Percentiles rank a stretch among this genome's conserved stretches.
phyloP scores from a whole-genome alignment of 1,284 basidiomycete species.

The Puccinia coronata region DNA sequence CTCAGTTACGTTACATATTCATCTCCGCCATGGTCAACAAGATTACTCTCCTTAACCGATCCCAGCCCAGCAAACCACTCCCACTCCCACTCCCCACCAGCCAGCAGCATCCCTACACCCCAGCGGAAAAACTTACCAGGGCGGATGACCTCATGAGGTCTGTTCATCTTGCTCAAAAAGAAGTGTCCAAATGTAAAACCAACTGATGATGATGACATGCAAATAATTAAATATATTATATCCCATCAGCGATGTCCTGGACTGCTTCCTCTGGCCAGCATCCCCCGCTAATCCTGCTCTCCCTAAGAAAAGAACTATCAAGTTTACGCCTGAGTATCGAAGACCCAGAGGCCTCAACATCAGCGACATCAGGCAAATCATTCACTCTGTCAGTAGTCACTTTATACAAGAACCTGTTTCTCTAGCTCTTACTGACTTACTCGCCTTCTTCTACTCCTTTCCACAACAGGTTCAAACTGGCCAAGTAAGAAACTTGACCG shows the following conservation, averaged over 20 bases:
- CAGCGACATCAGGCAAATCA: conserved; percentile 32
- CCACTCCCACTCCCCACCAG: no score
- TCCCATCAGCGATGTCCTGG: conserved; percentile 29
- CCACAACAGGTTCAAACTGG: conserved; percentile 31
- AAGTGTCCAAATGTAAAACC: no score
- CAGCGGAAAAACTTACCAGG: conserved; percentile 38
- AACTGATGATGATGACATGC: no score
- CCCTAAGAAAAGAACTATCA: conserved; percentile 32
- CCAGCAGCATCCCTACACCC: neutral
- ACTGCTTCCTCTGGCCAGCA: conserved; percentile 34
- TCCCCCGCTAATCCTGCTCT: neutral
- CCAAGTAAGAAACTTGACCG: conserved; percentile 29
- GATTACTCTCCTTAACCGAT: no score
- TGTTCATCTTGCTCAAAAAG: neutral
- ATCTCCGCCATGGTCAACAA: no score
- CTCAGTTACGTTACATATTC: no score
- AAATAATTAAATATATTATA: conserved; percentile 14
- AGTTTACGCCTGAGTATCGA: conserved; percentile 35
- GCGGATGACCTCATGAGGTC: conserved; percentile 41
- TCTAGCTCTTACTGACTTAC: neutral
- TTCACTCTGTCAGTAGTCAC: conserved; percentile 5
- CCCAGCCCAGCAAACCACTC: no score
- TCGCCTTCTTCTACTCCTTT: neutral
- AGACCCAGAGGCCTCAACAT: conserved; percentile 25
- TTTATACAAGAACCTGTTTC: neutral